A percentile compares a stretch with the other conserved stretches of the same genome.
phyloP scores from a whole-genome alignment of 495 filamentous ascomycete species.

The Parmelia sp. region DNA sequence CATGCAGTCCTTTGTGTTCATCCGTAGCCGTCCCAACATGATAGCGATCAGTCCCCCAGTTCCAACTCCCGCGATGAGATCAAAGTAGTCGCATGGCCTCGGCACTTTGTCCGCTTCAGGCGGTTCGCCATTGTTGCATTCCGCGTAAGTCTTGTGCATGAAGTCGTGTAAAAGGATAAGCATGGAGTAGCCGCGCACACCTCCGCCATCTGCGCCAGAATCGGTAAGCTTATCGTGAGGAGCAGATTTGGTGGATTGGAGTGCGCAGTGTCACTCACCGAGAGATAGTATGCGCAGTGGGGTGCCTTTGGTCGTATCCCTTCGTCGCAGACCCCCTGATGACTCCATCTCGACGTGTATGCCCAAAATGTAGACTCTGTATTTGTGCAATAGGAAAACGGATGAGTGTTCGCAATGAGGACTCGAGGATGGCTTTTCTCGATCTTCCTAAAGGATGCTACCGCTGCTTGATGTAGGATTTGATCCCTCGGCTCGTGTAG shows the following conservation, averaged over 20 bases:
- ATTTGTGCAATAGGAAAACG: neutral
- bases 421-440: neutral
- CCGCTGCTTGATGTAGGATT: neutral
- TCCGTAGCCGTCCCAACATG: conserved; percentile 86
- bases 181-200: conserved; percentile 95
- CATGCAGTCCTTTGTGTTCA: conserved; percentile 94
- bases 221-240: neutral
- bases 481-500: neutral
- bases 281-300: conserved; percentile 86
- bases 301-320: conserved; percentile 91
- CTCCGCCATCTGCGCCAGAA: conserved; percentile 70
- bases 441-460: no score
- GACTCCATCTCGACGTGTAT: conserved; percentile 15
- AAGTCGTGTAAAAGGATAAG: conserved; percentile 91
- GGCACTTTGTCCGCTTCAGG: conserved; percentile 83
- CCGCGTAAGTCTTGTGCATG: conserved; percentile 89
- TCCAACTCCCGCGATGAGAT: conserved; percentile 89
- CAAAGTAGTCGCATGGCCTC: conserved; percentile 97
- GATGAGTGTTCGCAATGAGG: neutral
- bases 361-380: neutral
- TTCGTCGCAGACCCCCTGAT: conserved; percentile 50
- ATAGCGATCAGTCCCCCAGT: conserved; percentile 93
- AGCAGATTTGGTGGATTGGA: neutral
- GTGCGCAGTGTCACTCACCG: conserved; percentile 49
- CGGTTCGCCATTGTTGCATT: conserved; percentile 73